phyloP scores from a whole-genome alignment of 2,329 filamentous ascomycete species.

The Tricladium varicosporioides region DNA sequence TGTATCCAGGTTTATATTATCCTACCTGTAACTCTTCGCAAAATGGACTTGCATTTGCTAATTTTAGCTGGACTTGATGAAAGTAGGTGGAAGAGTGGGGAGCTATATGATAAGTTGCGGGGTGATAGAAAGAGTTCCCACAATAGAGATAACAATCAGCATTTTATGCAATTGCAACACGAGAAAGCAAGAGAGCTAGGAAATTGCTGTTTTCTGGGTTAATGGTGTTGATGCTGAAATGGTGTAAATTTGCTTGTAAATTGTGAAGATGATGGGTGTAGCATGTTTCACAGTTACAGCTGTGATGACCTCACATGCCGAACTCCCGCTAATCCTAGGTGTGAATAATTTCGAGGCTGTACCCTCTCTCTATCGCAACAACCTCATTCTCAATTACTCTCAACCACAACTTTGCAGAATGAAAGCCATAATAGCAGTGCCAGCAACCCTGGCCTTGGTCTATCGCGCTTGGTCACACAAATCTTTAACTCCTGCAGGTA shows the following conservation, averaged over 20 bases:
- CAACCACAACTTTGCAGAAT: conserved; percentile 37
- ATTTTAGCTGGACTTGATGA: no score
- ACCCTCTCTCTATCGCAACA: not conserved
- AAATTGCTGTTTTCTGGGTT: not conserved
- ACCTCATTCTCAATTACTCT: conserved; percentile 10
- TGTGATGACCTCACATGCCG: not conserved
- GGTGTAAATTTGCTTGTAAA: no score
- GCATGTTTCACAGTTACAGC: not conserved
- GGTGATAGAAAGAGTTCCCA: no score
- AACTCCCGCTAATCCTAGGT: not conserved
- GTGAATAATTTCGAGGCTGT: not conserved
- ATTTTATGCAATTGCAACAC: no score
- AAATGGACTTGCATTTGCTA: no score
- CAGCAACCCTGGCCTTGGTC: conserved; percentile 58
- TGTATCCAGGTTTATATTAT: no score
- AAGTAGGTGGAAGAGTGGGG: no score
- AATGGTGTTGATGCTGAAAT: no score
- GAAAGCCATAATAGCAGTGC: conserved; percentile 56
- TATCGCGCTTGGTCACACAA: conserved; percentile 69
- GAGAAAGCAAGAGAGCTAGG: not conserved
- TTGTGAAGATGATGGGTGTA: not conserved
- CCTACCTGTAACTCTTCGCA: no score
- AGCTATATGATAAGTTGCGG: no score
- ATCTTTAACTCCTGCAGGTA: conserved; percentile 75
- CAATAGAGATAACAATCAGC: no score